Base-by-base conservation (phyloP, 1,284 basidiomycete species). In the Cryptococcus maquisensis region DNA sequence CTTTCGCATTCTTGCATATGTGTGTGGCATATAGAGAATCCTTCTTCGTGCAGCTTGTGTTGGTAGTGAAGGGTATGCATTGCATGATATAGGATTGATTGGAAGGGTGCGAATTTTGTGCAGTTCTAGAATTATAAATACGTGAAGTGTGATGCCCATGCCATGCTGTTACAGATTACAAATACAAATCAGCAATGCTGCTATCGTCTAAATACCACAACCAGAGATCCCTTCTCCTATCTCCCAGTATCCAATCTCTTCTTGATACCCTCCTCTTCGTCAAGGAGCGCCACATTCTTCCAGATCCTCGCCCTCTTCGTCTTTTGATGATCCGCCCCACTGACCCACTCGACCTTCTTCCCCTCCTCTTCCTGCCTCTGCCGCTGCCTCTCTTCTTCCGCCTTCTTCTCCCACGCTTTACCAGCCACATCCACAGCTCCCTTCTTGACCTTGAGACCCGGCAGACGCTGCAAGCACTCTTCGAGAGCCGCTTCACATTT, bases 401-500 rank as follows among this genome's bases (percentile, higher is more conserved):
- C 28, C 36, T 47, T 43, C 21, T 55, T 59, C 10, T 46, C 51
- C 20, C 60, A 55, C 41, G 55, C 47, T 57, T 47, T 32, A 3
- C 20, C 8, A 8, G 18, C 15, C 26, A n/a, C 50, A 62, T 59
- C 7, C 53, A 36, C 54, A n/a, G 37, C 44, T 48, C 54, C 46
- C 37, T 63, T 66, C 43, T 62, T 65, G n/a, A 65, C 54, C 44
- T 61, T 63, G 45, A 73, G 45, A 1, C 72, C 71, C 1, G 75
- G 72, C 42, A 75, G 52, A 48, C 69, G 61, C 58, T 72, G 69
- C 15, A 78, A 65, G 48, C 75, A 75, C 18, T 68, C 57, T 52
- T 90, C 84, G 66, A 95, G 81, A 12, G 81, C 85, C 26, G 71
- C 69, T 74, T 96, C 90, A 4, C 84, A 79, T 35, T 85, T 77